These are phyloP conservation scores for Colletotrichum phormii DNA, from an alignment of 2,329 filamentous ascomycete genomes.

Conservation along the genomic window DNA sequence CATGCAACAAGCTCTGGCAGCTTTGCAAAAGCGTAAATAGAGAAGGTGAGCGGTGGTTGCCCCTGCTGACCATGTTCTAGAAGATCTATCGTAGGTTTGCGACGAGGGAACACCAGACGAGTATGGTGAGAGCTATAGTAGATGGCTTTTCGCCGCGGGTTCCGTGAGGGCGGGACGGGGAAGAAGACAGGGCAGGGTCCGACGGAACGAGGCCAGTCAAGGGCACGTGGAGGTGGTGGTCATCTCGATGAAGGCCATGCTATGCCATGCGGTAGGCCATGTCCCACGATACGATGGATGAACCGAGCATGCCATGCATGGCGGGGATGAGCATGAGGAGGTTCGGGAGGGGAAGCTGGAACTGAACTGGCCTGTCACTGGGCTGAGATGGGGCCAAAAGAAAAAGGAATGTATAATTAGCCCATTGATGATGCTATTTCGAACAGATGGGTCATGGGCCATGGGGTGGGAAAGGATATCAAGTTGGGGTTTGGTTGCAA, in stretches of 20 bases:
- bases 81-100: neutral
- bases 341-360: neutral
- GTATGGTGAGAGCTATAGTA: neutral
- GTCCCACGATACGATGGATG: neutral
- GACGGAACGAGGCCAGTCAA: neutral
- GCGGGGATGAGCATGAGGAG: neutral
- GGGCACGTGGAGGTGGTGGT: neutral
- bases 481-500: neutral
- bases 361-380: slow-evolving; percentile 10
- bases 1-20: neutral
- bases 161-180: neutral
- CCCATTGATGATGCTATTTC: slow-evolving; percentile 31
- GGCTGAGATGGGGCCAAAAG: slow-evolving; percentile 14
- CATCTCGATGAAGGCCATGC: neutral
- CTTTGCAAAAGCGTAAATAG: neutral
- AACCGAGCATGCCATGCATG: neutral
- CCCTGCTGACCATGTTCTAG: neutral
- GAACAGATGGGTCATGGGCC: slow-evolving; percentile 8
- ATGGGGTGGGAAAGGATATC: neutral
- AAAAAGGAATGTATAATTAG: slow-evolving; percentile 20
- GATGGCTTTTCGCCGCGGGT: neutral
- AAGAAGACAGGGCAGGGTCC: neutral
- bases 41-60: neutral
- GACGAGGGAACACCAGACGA: neutral
- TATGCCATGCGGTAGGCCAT: neutral